Percentiles rank a stretch among this genome's conserved stretches.
phyloP scores from a whole-genome alignment of 1,284 basidiomycete species.

The Termitomyces sp. region DNA sequence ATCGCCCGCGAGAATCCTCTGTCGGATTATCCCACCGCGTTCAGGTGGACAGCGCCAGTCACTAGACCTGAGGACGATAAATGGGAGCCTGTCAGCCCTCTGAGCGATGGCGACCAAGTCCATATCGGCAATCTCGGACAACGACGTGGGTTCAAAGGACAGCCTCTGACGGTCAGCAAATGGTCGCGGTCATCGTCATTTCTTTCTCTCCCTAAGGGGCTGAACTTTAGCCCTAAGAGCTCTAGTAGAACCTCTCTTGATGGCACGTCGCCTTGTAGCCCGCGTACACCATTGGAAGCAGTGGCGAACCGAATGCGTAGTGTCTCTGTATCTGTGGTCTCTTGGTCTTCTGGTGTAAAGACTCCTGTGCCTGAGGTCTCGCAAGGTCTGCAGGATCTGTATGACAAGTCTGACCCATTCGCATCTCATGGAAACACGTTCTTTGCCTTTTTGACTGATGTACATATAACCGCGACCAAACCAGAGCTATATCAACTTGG shows the following conservation, averaged over 20 bases:
- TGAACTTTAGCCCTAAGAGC: slow-evolving; percentile 16
- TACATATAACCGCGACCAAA: background rate
- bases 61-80: background rate
- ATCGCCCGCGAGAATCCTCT: slow-evolving; percentile 1
- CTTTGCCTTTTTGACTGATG: slow-evolving; percentile 5
- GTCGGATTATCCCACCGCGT: slow-evolving; percentile 6
- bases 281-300: slow-evolving; percentile 19
- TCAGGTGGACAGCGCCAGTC: slow-evolving; percentile 5
- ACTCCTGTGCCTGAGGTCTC: slow-evolving; percentile 10
- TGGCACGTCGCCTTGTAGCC: slow-evolving; percentile 7
- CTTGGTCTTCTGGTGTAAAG: slow-evolving; percentile 6
- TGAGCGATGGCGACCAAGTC: background rate
- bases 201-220: slow-evolving; percentile 18
- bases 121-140: slow-evolving; percentile 22
- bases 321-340: slow-evolving; percentile 12
- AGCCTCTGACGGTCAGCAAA: slow-evolving; percentile 18
- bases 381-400: slow-evolving; percentile 17
- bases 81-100: background rate
- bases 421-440: slow-evolving; percentile 14
- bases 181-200: slow-evolving; percentile 13
- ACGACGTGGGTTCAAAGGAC: slow-evolving; percentile 28
- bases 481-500: slow-evolving; percentile 13
- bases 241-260: slow-evolving; percentile 4
- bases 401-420: slow-evolving; percentile 18
- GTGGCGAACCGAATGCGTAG: slow-evolving; percentile 22